Conservation (phyloP, 2,329 filamentous ascomycete species). For the Cladophialophora carrionii region DNA sequence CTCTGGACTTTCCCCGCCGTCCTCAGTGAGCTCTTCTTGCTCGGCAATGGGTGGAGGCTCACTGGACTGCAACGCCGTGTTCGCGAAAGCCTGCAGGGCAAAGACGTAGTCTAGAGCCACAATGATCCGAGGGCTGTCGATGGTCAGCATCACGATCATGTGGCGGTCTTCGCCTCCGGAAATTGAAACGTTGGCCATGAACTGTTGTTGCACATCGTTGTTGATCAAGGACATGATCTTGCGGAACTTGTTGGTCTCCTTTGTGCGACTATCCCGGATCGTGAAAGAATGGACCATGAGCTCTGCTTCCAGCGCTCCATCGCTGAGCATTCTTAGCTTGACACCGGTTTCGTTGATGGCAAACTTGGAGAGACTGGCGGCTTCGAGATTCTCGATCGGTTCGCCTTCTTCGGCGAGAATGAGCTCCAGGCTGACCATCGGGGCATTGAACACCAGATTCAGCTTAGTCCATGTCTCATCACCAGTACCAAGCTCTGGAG, state of each 20-base stretch:
- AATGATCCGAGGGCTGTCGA: slow-evolving; percentile 93
- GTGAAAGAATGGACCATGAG: slow-evolving; percentile 92
- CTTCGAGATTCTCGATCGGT: slow-evolving; percentile 76
- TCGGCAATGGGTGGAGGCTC: slow-evolving; percentile 57
- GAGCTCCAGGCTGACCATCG: slow-evolving; percentile 85
- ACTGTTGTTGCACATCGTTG: slow-evolving; percentile 87
- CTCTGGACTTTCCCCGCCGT: slow-evolving; percentile 44
- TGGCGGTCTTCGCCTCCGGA: slow-evolving; percentile 79
- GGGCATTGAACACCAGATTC: slow-evolving; percentile 86
- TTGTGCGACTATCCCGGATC: slow-evolving; percentile 85
- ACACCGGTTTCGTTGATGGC: slow-evolving; percentile 89
- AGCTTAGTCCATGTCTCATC: slow-evolving; percentile 86
- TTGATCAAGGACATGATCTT: slow-evolving; percentile 98
- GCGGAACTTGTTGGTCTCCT: slow-evolving; percentile 91
- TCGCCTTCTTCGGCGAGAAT: slow-evolving; percentile 74
- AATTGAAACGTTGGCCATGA: slow-evolving; percentile 96
- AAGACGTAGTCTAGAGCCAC: slow-evolving; percentile 96
- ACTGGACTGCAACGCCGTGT: slow-evolving; percentile 64
- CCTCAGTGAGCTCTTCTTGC: slow-evolving; percentile 47
- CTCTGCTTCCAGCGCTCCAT: slow-evolving; percentile 89
- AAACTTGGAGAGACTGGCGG: slow-evolving; percentile 87
- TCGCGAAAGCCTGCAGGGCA: slow-evolving; percentile 80
- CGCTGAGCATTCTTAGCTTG: slow-evolving; percentile 90
- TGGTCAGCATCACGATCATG: slow-evolving; percentile 86
- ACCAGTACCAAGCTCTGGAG: slow-evolving; percentile 70